Evolutionary conservation across 2,329 filamentous ascomycete genomes (phyloP).

Genomic region (Coniella vitis): DNA sequence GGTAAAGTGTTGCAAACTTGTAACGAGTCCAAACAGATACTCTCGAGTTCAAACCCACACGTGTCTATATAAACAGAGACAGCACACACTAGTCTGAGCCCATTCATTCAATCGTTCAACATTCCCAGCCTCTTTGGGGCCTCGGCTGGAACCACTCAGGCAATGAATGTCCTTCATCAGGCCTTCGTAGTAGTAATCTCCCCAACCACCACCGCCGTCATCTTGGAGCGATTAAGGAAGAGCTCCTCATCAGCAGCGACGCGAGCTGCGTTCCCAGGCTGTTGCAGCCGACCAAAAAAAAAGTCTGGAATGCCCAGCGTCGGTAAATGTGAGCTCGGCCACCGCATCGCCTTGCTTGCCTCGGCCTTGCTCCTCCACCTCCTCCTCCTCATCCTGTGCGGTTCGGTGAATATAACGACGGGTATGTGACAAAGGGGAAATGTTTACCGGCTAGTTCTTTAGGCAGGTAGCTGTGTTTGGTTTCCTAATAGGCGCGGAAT

Average conservation of each 20-base stretch:
- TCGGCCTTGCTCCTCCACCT: slow-evolving; percentile 17
- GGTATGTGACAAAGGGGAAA: slow-evolving; percentile 19
- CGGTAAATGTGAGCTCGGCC: slow-evolving; percentile 18
- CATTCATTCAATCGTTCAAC: no score
- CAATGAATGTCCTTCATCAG: no score
- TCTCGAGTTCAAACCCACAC: no score
- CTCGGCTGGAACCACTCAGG: no score
- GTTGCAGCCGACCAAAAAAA: slow-evolving; percentile 15
- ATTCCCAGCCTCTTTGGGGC: no score
- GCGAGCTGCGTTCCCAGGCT: slow-evolving; percentile 19
- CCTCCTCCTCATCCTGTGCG: slow-evolving; percentile 9
- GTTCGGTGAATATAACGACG: slow-evolving; percentile 18
- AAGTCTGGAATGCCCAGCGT: slow-evolving; percentile 20
- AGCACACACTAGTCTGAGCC: no score
- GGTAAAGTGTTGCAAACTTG: no score
- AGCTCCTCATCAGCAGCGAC: slow-evolving; percentile 15
- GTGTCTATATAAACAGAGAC: no score
- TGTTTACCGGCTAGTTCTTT: slow-evolving; percentile 18
- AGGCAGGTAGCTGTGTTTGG: slow-evolving; percentile 21
- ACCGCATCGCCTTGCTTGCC: slow-evolving; percentile 19
- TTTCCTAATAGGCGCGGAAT: slow-evolving; percentile 21
- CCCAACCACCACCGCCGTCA: not conserved
- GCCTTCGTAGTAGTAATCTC: not conserved
- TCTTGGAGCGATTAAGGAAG: slow-evolving; percentile 11
- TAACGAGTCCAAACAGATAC: no score